Evolutionary conservation across 768 basidiomycete species (phyloP).

Genomic region (Daedaleopsis sinensis): DNA sequence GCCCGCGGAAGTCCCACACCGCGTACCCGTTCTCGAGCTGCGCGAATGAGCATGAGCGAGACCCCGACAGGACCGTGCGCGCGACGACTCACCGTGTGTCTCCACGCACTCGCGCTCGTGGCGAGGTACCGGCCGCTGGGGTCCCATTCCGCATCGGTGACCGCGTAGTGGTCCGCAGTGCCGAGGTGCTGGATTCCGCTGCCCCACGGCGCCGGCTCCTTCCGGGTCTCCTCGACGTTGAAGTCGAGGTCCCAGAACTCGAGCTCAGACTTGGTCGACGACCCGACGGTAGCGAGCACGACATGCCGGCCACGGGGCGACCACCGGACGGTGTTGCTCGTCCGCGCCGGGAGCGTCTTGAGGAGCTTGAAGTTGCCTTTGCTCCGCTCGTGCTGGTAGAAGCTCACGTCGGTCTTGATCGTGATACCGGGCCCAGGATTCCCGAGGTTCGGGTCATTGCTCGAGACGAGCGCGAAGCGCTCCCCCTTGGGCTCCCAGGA

Average conservation of each 20-base stretch:
- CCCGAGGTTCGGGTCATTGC: constrained; percentile 90
- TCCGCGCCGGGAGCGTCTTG: constrained; percentile 77
- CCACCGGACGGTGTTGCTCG: constrained; percentile 95
- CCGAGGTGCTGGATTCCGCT: constrained; percentile 83
- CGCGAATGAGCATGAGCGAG: neutral
- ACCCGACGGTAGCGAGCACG: constrained; percentile 94
- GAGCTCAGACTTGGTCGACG: constrained; percentile 92
- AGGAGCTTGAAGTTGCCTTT: constrained; percentile 96
- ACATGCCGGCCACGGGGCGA: constrained; percentile 95
- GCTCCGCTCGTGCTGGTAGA: constrained; percentile 89
- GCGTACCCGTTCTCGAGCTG: constrained; percentile 96
- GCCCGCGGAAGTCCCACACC: constrained; percentile 98
- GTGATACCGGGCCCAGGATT: constrained; percentile 89
- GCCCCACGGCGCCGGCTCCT: constrained; percentile 65
- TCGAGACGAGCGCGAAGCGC: constrained; percentile 94
- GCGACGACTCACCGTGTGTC: constrained; percentile 71
- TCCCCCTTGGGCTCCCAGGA: constrained; percentile 99
- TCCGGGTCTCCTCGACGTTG: constrained; percentile 60
- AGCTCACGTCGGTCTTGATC: constrained; percentile 95
- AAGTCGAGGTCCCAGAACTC: constrained; percentile 99
- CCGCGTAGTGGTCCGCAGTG: constrained; percentile 92
- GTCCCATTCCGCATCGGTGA: constrained; percentile 99
- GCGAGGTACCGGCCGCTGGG: constrained; percentile 93
- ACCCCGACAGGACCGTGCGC: neutral
- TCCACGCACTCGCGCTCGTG: constrained; percentile 94